A percentile compares a stretch with the other conserved stretches of the same genome.
Conservation (phyloP, 768 basidiomycete genomes). For the Lactifluus echinatus region DNA sequence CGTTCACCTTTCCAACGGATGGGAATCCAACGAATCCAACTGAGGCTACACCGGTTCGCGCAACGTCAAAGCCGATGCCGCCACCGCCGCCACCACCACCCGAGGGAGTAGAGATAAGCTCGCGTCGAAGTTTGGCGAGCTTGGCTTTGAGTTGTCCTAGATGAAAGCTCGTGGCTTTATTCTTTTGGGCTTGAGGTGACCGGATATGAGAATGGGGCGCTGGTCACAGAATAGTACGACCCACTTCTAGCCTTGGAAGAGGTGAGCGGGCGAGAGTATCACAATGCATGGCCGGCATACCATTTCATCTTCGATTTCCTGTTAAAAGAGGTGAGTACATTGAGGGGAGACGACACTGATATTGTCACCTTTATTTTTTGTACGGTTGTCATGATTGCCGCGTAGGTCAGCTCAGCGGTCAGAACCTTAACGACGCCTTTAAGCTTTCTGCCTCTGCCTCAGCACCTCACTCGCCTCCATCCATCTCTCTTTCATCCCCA, state of each 20-base stretch:
- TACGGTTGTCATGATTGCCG: conserved; percentile 66
- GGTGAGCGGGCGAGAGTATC: conserved; percentile 21
- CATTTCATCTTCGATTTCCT: conserved; percentile 98
- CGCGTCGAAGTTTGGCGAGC: conserved; percentile 91
- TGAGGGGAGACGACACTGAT: conserved; percentile 15
- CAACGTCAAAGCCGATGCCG: conserved; percentile 95
- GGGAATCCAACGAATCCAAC: conserved; percentile 91
- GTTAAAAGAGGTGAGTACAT: conserved; percentile 8
- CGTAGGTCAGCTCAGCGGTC: conserved; percentile 1
- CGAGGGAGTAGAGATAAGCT: conserved; percentile 72
- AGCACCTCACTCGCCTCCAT: conserved; percentile 14
- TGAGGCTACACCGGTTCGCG: conserved; percentile 93
- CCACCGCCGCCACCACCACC: conserved; percentile 81
- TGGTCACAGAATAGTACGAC: conserved; percentile 23
- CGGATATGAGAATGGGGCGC: conserved; percentile 15
- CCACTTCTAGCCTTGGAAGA: conserved; percentile 67
- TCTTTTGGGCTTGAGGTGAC: conserved; percentile 69
- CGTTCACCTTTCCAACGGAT: conserved; percentile 81
- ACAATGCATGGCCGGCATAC: conserved; percentile 36
- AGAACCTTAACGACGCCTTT: background rate
- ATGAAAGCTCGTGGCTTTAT: conserved; percentile 95
- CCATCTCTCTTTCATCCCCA: background rate
- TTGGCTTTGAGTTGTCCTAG: conserved; percentile 97
- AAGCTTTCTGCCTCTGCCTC: background rate
- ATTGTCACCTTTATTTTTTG: conserved; percentile 74